A percentile compares a stretch with the other conserved stretches of the same genome.
Conservation (phyloP, 1,284 basidiomycete species). For the Mycena sp. region DNA sequence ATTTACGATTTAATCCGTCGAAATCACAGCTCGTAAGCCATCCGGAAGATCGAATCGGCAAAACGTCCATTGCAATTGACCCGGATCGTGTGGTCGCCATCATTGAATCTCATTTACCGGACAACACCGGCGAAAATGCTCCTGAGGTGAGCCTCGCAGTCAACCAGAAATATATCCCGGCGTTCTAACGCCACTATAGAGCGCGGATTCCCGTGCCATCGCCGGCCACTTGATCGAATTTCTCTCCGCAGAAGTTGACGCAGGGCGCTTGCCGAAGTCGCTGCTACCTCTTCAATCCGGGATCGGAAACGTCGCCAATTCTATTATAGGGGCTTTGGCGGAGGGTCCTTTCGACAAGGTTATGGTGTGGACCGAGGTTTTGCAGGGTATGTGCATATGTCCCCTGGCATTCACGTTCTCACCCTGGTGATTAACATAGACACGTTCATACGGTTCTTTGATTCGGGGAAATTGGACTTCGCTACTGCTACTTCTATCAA, state of each 20-base stretch:
- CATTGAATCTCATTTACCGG: constrained; percentile 53
- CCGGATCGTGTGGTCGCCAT: constrained; percentile 60
- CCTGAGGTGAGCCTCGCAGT: constrained; percentile 46
- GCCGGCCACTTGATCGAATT: constrained; percentile 59
- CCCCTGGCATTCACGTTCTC: no score
- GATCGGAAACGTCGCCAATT: constrained; percentile 63
- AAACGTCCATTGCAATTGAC: constrained; percentile 56
- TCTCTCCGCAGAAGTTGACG: constrained; percentile 54
- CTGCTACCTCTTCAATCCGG: constrained; percentile 60
- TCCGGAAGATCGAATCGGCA: constrained; percentile 57
- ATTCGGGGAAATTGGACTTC: constrained; percentile 58
- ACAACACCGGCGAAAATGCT: constrained; percentile 60
- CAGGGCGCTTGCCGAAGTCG: constrained; percentile 54
- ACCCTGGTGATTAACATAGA: no score
- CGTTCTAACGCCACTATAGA: constrained; percentile 24
- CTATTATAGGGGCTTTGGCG: constrained; percentile 60
- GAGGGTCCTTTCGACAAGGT: constrained; percentile 59
- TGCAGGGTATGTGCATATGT: constrained; percentile 45
- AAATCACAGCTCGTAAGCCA: constrained; percentile 50
- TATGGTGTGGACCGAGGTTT: constrained; percentile 62
- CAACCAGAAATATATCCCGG: neutral
- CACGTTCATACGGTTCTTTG: constrained; percentile 57
- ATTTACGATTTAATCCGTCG: neutral
- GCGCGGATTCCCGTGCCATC: constrained; percentile 52
- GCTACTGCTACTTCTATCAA: constrained; percentile 61